Evolutionary conservation across 108 stramenopile species (phyloP).

Genomic region (Seminavis robusta): DNA sequence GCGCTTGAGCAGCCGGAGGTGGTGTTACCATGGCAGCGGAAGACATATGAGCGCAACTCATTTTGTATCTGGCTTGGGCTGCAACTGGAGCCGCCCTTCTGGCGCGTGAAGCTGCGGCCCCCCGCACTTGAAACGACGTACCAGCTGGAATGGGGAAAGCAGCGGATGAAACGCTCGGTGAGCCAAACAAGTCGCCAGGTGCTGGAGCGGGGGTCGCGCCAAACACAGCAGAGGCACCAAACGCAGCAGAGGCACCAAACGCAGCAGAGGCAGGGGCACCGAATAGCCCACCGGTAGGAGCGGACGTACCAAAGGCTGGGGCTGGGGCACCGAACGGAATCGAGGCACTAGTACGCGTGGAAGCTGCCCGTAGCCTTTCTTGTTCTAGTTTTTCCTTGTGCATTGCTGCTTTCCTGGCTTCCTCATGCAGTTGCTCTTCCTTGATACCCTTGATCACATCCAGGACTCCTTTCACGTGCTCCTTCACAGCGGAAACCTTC

Average conservation of each 20-base stretch:
- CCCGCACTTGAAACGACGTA: no score
- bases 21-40: no score
- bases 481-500: slow-evolving; percentile 60
- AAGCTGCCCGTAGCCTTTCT: background rate
- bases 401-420: slow-evolving; percentile 48
- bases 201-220: no score
- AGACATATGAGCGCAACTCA: no score
- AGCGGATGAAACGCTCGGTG: no score
- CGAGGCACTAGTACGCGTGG: background rate
- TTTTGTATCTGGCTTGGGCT: no score
- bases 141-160: no score
- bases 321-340: background rate
- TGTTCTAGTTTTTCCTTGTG: slow-evolving; percentile 12
- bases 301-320: background rate
- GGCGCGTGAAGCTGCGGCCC: no score
- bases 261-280: background rate
- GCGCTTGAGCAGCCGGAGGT: no score
- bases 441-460: slow-evolving; percentile 61
- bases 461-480: slow-evolving; percentile 56
- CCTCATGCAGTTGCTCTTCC: slow-evolving; percentile 49
- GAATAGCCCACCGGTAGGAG: background rate
- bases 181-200: no score
- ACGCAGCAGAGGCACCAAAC: background rate
- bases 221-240: background rate
- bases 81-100: no score